Percentiles rank a stretch among this genome's conserved stretches.
Conservation (phyloP, 2,329 filamentous ascomycete species). For the Shiraia bambusicola region DNA sequence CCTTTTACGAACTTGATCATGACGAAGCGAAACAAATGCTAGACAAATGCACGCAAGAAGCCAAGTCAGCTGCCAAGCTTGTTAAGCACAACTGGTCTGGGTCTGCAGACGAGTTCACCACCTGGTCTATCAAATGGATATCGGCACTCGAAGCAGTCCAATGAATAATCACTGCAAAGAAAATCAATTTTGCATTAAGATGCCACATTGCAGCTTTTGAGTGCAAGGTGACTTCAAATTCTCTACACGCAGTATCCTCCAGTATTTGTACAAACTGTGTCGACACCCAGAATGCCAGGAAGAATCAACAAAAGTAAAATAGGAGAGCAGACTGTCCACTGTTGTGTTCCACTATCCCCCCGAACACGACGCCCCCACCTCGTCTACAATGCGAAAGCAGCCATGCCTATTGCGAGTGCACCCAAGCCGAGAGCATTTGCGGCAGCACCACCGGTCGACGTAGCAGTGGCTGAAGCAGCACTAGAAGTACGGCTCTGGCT, state of each 20-base stretch:
- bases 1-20: conserved; percentile 70
- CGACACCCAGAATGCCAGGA: no score
- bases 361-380: neutral
- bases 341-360: neutral
- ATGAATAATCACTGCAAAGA: conserved; percentile 2
- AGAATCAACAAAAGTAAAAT: no score
- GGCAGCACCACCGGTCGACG: conserved; percentile 21
- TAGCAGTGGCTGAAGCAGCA: conserved; percentile 6
- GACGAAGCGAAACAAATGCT: conserved; percentile 60
- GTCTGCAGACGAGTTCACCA: conserved; percentile 71
- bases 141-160: conserved; percentile 46
- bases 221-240: no score
- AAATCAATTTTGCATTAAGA: neutral
- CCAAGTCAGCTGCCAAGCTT: conserved; percentile 58
- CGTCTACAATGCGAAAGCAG: conserved; percentile 24
- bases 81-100: conserved; percentile 64
- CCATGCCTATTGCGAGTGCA: conserved; percentile 24
- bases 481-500: no score
- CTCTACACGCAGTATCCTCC: neutral
- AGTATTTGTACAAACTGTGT: neutral
- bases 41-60: conserved; percentile 61
- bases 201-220: neutral
- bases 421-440: conserved; percentile 25
- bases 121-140: conserved; percentile 67
- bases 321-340: no score